These are phyloP conservation scores for Arachis stenosperma DNA, from an alignment of 306 rosid species.

Conservation along the genomic window DNA sequence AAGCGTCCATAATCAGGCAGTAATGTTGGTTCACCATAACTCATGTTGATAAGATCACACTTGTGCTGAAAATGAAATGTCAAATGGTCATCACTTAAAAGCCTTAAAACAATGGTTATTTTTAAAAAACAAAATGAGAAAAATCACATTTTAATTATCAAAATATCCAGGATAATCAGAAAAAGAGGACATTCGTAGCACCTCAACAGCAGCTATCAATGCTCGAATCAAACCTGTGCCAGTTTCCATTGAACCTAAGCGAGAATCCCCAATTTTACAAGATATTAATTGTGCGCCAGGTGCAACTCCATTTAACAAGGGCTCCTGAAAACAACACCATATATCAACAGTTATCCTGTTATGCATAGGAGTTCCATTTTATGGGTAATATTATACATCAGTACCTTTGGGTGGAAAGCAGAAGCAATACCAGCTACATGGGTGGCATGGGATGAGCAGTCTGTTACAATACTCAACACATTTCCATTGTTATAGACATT, in stretches of 20 bases:
- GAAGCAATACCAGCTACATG: slow-evolving; percentile 96
- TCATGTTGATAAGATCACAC: slow-evolving; percentile 96
- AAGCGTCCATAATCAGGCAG: slow-evolving; percentile 98
- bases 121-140: slow-evolving; percentile 4
- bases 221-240: slow-evolving; percentile 98
- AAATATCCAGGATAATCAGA: slow-evolving; percentile 27
- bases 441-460: slow-evolving; percentile 92
- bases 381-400: slow-evolving; percentile 32
- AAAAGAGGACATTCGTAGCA: slow-evolving; percentile 41
- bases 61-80: slow-evolving; percentile 72
- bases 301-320: slow-evolving; percentile 96
- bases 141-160: slow-evolving; percentile 28
- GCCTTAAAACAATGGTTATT: slow-evolving; percentile 9
- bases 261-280: slow-evolving; percentile 97
- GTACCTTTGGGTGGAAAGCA: slow-evolving; percentile 96
- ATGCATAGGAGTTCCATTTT: slow-evolving; percentile 13
- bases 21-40: slow-evolving; percentile 90
- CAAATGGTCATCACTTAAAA: slow-evolving; percentile 30
- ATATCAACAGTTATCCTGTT: slow-evolving; percentile 38
- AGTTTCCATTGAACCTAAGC: slow-evolving; percentile 96
- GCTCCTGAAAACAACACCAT: slow-evolving; percentile 64
- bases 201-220: slow-evolving; percentile 95
- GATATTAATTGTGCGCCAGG: slow-evolving; percentile 98
- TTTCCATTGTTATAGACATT: slow-evolving; percentile 89
- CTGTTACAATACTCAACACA: slow-evolving; percentile 86